These are phyloP conservation scores for Galeopsis tetrahit DNA, from an alignment of 257 asterid species.

Conservation along the genomic window DNA sequence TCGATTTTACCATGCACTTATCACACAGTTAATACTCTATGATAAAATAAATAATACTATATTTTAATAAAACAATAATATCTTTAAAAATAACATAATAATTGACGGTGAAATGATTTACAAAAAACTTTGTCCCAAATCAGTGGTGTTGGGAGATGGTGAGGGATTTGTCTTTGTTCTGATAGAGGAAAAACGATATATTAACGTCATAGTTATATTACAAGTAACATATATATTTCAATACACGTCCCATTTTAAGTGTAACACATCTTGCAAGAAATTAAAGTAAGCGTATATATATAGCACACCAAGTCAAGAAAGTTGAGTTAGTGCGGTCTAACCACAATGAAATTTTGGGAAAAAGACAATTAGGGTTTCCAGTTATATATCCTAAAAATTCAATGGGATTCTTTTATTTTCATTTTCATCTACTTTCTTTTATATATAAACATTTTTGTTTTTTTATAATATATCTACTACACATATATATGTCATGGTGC, in stretches of 20 bases:
- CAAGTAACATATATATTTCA: too few species aligned
- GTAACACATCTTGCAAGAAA: background rate
- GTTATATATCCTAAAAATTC: background rate
- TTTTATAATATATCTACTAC: slow-evolving; percentile 25
- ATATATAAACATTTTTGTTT: background rate
- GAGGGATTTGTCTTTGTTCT: too few species aligned
- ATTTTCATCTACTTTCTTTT: background rate
- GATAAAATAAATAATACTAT: too few species aligned
- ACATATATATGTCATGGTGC: background rate
- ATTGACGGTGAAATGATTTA: too few species aligned
- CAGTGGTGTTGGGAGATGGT: too few species aligned
- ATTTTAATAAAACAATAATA: too few species aligned
- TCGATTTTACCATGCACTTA: too few species aligned
- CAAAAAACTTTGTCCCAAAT: too few species aligned
- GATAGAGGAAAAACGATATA: too few species aligned
- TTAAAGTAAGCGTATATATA: background rate
- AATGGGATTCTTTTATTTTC: background rate
- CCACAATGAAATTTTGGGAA: slow-evolving; percentile 25
- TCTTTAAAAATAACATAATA: too few species aligned
- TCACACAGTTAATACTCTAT: too few species aligned
- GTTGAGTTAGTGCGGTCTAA: slow-evolving; percentile 22
- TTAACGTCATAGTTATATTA: too few species aligned
- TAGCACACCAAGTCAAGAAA: slow-evolving; percentile 3
- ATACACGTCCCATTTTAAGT: background rate
- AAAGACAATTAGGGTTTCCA: background rate